Evolutionary conservation across 495 filamentous ascomycete species (phyloP).

Genomic region (Lasiosphaeria ovina): DNA sequence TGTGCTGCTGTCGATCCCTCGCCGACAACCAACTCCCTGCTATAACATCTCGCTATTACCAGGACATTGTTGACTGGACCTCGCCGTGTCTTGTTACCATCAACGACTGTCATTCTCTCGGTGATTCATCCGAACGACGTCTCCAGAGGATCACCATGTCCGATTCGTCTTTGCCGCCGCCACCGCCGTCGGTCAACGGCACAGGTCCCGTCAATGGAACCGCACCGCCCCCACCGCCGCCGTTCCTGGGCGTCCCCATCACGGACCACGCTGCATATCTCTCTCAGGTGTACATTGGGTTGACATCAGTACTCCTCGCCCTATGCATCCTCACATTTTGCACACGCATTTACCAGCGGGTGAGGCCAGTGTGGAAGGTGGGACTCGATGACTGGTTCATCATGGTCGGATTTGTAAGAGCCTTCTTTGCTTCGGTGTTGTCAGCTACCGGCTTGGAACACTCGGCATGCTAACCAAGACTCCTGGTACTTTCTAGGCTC

Average conservation of each 20-base stretch:
- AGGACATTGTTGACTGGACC: too few relatives aligned
- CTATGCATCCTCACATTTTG: conserved; percentile 21
- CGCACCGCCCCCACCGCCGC: not conserved
- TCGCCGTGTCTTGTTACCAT: too few relatives aligned
- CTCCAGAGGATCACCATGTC: not conserved
- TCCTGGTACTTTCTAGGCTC: conserved; percentile 10
- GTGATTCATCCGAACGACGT: not conserved
- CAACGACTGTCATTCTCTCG: not conserved
- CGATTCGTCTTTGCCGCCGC: not conserved
- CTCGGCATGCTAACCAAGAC: not conserved
- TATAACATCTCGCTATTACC: too few relatives aligned
- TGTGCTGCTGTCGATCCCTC: too few relatives aligned
- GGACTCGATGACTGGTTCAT: conserved; percentile 30
- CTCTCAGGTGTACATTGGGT: conserved; percentile 18
- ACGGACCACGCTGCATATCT: conserved; percentile 20
- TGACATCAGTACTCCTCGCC: conserved; percentile 17
- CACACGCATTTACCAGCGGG: conserved; percentile 24
- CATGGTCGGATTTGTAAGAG: conserved; percentile 22
- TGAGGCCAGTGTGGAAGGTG: conserved; percentile 27
- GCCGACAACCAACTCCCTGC: too few relatives aligned
- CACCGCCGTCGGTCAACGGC: conserved; percentile 3
- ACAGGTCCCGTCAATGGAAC: not conserved
- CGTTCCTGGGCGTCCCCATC: conserved; percentile 11
- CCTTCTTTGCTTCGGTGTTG: not conserved
- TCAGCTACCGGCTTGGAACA: not conserved